Conservation (phyloP, 164 flowering plant species). For the Annona squamosa region DNA sequence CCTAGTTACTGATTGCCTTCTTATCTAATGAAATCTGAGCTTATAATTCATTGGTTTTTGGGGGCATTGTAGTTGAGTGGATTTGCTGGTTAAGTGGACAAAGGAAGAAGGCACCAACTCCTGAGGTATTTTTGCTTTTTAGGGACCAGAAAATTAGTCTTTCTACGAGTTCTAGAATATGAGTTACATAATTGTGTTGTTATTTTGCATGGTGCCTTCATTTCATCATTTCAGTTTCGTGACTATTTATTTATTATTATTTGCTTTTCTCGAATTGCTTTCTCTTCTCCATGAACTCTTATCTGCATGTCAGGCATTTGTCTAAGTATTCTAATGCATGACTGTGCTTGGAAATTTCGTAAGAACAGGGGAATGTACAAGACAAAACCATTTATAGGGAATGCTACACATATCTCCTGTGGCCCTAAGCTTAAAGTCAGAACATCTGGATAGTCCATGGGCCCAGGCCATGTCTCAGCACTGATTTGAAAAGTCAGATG, state of each 20-base stretch:
- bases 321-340: not conserved
- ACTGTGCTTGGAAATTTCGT: not conserved
- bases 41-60: not conserved
- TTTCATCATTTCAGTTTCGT: not conserved
- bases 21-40: constrained; percentile 4
- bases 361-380: not conserved
- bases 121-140: constrained; percentile 45
- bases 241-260: not conserved
- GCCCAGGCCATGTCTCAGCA: no score
- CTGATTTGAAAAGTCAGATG: no score
- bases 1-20: not conserved
- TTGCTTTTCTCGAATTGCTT: not conserved
- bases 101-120: constrained; percentile 81
- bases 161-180: no score
- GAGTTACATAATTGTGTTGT: not conserved
- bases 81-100: constrained; percentile 98
- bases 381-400: not conserved
- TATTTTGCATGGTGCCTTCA: not conserved
- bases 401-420: not conserved
- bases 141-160: no score
- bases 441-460: no score
- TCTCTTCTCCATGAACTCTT: not conserved
- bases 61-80: constrained; percentile 75
- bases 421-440: not conserved
- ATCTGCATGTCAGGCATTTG: not conserved